Evolutionary conservation across 2,329 filamentous ascomycete species (phyloP).

Genomic region (Monascus ruber): DNA sequence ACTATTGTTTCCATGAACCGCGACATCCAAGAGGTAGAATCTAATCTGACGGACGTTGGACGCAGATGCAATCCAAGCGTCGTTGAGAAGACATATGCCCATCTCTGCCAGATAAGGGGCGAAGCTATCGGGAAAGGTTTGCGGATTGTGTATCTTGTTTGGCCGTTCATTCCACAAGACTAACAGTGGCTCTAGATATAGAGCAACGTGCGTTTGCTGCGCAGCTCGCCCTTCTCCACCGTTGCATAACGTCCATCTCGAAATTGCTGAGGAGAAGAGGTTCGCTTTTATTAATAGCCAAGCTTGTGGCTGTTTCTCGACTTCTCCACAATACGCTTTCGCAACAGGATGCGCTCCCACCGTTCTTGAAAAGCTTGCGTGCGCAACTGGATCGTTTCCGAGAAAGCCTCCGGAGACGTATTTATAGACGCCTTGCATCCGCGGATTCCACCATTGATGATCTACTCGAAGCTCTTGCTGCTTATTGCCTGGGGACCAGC

Average conservation of each 20-base stretch:
- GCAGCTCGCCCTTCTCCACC: constrained; percentile 48
- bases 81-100: constrained; percentile 53
- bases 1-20: constrained; percentile 82
- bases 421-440: constrained; percentile 44
- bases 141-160: background rate
- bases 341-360: constrained; percentile 36
- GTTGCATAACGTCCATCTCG: constrained; percentile 42
- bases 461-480: constrained; percentile 63
- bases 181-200: constrained; percentile 19
- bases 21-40: constrained; percentile 65
- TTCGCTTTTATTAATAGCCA: constrained; percentile 49
- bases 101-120: constrained; percentile 41
- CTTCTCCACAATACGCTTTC: constrained; percentile 63
- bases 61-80: constrained; percentile 62
- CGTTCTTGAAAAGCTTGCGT: constrained; percentile 51
- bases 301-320: constrained; percentile 63
- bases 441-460: constrained; percentile 32
- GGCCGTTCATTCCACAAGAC: background rate
- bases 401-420: constrained; percentile 52
- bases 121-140: constrained; percentile 23
- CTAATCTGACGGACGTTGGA: constrained; percentile 59
- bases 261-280: constrained; percentile 41
- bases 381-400: constrained; percentile 53
- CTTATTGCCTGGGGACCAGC: constrained; percentile 70
- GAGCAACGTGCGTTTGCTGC: constrained; percentile 40